A percentile compares a stretch with the other conserved stretches of the same genome.
phyloP scores from a whole-genome alignment of 169 alveolate species.

The Babesia ovata region DNA sequence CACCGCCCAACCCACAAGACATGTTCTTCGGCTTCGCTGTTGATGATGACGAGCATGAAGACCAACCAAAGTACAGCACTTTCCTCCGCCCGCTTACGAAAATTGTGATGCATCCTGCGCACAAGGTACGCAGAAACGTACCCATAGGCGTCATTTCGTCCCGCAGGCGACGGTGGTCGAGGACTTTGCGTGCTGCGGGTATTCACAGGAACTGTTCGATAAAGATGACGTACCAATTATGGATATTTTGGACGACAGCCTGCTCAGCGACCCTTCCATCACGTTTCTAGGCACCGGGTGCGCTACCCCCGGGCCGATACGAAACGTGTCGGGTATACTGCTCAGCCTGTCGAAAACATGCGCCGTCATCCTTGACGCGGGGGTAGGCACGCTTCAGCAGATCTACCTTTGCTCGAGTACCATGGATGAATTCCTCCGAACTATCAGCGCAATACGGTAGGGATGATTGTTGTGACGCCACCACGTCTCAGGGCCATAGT shows the following conservation, averaged over 20 bases:
- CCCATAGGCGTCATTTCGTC: background rate
- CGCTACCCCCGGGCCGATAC: slow-evolving; percentile 86
- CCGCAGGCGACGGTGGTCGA: background rate
- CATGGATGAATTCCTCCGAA: slow-evolving; percentile 55
- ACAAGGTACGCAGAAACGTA: background rate
- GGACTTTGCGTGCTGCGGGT: background rate
- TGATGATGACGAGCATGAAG: background rate
- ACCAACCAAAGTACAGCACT: no score
- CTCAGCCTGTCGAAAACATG: slow-evolving; percentile 29
- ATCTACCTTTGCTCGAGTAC: slow-evolving; percentile 73
- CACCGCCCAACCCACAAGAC: no score
- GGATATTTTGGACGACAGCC: background rate
- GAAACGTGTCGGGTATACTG: slow-evolving; percentile 88
- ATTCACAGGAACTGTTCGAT: background rate
- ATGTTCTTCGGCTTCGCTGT: background rate
- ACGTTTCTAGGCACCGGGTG: slow-evolving; percentile 90
- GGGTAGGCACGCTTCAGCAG: slow-evolving; percentile 90
- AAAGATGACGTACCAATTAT: background rate
- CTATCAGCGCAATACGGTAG: slow-evolving; percentile 67
- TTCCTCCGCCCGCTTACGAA: slow-evolving; percentile 3
- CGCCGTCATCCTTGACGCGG: slow-evolving; percentile 85
- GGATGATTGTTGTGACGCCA: background rate
- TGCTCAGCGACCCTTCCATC: slow-evolving; percentile 61
- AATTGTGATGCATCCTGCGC: slow-evolving; percentile 16
- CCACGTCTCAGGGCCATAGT: slow-evolving; percentile 67